A percentile compares a stretch with the other conserved stretches of the same genome.
Conservation (phyloP, 192 early-diverging fungal genomes). For the Coemansia sp. region DNA sequence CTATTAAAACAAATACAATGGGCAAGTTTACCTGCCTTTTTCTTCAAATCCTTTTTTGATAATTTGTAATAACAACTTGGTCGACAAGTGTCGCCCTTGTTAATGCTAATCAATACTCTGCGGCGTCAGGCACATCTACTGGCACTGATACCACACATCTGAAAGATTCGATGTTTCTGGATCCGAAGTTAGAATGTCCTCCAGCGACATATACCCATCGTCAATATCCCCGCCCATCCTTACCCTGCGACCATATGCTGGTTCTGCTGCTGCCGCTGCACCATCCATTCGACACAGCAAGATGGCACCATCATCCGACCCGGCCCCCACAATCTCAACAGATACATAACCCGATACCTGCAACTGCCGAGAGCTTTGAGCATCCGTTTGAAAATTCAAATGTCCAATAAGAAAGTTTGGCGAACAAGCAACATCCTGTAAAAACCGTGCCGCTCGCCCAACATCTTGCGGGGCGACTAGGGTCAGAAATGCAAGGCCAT, state of each 20-base stretch:
- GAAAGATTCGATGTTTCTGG: constrained; percentile 16
- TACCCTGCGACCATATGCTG: too few species aligned
- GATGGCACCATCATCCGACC: constrained; percentile 5
- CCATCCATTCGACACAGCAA: constrained; percentile 13
- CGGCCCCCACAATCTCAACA: constrained; percentile 25
- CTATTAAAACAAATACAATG: too few species aligned
- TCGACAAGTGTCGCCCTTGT: too few species aligned
- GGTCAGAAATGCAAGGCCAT: constrained; percentile 13
- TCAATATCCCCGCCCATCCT: too few species aligned
- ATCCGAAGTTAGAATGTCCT: constrained; percentile 38
- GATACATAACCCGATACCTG: not conserved
- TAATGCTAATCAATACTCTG: too few species aligned
- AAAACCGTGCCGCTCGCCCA: not conserved
- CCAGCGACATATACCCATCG: constrained; percentile 24
- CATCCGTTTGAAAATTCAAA: not conserved
- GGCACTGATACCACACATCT: constrained; percentile 13
- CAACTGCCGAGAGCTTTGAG: too few species aligned
- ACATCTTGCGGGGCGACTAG: constrained; percentile 1
- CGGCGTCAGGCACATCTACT: too few species aligned
- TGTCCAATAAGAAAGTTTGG: not conserved
- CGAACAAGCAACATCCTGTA: not conserved
- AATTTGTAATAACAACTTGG: too few species aligned
- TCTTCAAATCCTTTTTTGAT: too few species aligned
- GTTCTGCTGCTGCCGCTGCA: not conserved
- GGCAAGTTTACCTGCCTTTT: too few species aligned